Evolutionary conservation across 306 rosid genomes (phyloP).

Genomic region (Neltuma alba): DNA sequence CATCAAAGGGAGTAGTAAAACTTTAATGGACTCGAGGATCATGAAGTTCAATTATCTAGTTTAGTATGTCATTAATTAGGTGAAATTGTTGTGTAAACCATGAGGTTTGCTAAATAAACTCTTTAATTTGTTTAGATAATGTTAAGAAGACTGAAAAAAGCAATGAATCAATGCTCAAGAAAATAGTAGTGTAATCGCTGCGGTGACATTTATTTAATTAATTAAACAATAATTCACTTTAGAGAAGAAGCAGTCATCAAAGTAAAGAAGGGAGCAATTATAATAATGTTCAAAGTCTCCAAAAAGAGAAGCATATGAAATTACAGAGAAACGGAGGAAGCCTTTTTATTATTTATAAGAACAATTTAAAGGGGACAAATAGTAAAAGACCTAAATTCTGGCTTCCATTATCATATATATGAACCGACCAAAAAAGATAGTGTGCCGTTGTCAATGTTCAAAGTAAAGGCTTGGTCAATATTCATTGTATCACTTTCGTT

Average conservation of each 20-base stretch:
- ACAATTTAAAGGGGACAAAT: not conserved
- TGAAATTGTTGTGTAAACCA: not conserved
- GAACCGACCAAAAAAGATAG: slow-evolving; percentile 30
- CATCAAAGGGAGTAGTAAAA: not conserved
- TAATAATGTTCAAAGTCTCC: not conserved
- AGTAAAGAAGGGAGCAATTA: not conserved
- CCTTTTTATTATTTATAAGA: not conserved
- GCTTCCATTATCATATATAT: not conserved
- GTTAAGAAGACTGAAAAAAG: too few species aligned
- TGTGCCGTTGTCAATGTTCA: slow-evolving; percentile 37
- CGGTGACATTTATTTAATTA: not conserved
- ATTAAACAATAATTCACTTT: not conserved
- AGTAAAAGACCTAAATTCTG: not conserved
- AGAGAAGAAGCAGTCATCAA: not conserved
- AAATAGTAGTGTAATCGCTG: not conserved
- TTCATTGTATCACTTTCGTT: not conserved
- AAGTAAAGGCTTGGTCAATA: slow-evolving; percentile 45
- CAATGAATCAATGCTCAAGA: not conserved
- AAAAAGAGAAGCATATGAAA: slow-evolving; percentile 19
- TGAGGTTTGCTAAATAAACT: not conserved
- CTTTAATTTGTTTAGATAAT: too few species aligned
- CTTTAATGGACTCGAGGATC: not conserved
- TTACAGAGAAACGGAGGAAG: slow-evolving; percentile 25
- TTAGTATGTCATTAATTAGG: not conserved
- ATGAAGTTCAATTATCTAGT: too few species aligned